phyloP scores from a whole-genome alignment of 2,329 filamentous ascomycete genomes.

The Mycosphaerelloides madeirae region DNA sequence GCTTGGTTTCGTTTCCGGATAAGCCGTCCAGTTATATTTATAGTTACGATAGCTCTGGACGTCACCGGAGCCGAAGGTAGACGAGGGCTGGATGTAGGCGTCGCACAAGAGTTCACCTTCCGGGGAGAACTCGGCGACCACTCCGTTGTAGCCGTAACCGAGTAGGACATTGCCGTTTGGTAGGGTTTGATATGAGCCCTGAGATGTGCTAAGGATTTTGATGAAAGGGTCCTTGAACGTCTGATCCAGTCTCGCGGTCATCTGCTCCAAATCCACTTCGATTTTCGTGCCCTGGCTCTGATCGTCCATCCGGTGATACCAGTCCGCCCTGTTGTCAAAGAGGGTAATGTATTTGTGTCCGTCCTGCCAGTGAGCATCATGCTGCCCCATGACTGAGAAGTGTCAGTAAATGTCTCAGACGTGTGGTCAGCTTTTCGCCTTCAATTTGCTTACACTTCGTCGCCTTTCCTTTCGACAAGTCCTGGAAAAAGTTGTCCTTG shows the following conservation, averaged over 20 bases:
- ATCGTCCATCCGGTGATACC: slow-evolving; percentile 15
- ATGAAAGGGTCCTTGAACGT: slow-evolving; percentile 22
- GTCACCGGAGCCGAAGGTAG: slow-evolving; percentile 34
- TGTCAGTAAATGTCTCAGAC: too few relatives aligned
- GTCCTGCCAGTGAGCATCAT: slow-evolving; percentile 48
- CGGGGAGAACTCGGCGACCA: slow-evolving; percentile 38
- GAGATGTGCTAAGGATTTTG: slow-evolving; percentile 44
- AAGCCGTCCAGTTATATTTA: slow-evolving; percentile 47
- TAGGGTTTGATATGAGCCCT: slow-evolving; percentile 51
- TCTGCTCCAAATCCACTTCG: slow-evolving; percentile 23
- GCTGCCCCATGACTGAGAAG: slow-evolving; percentile 50
- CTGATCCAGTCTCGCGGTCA: slow-evolving; percentile 26
- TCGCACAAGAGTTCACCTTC: slow-evolving; percentile 52
- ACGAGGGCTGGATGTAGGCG: slow-evolving; percentile 46
- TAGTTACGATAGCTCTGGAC: slow-evolving; percentile 49
- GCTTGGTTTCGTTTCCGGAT: slow-evolving; percentile 23
- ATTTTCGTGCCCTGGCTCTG: slow-evolving; percentile 21
- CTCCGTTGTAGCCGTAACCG: slow-evolving; percentile 47
- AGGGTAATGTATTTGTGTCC: slow-evolving; percentile 16
- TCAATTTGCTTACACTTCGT: too few relatives aligned
- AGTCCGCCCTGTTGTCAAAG: slow-evolving; percentile 31
- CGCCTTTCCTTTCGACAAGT: slow-evolving; percentile 23
- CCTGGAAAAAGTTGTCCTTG: slow-evolving; percentile 27
- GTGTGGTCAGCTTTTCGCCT: too few relatives aligned
- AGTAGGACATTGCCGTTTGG: slow-evolving; percentile 51